phyloP scores from a whole-genome alignment of 2,329 filamentous ascomycete genomes.

The Lachnellula subtilissima region DNA sequence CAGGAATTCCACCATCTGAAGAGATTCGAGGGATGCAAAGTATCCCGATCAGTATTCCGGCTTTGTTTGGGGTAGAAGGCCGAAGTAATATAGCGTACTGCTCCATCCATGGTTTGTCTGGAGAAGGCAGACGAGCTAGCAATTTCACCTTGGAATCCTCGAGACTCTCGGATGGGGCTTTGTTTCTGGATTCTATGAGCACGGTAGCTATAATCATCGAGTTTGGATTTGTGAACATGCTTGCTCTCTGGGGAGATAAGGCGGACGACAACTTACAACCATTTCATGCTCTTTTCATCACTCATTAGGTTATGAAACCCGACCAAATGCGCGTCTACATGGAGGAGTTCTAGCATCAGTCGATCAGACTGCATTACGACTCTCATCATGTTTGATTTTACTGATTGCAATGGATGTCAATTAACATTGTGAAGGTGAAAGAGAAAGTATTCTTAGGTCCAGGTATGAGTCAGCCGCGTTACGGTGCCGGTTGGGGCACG shows the following conservation, averaged over 20 bases:
- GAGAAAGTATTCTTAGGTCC: too few species aligned
- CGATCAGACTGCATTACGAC: slow-evolving; percentile 14
- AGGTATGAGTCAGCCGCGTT: too few species aligned
- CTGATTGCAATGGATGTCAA: background rate
- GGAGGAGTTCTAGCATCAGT: slow-evolving; percentile 13
- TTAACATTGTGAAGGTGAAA: background rate
- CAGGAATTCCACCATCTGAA: slow-evolving; percentile 1
- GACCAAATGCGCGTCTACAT: slow-evolving; percentile 11
- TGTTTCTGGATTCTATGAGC: too few species aligned
- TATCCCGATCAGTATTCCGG: slow-evolving; percentile 5
- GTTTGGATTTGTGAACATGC: too few species aligned
- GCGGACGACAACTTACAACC: slow-evolving; percentile 10
- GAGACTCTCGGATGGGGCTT: too few species aligned
- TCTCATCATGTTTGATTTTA: slow-evolving; percentile 4
- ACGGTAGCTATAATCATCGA: too few species aligned
- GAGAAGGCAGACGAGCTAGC: background rate
- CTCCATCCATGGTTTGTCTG: slow-evolving; percentile 15
- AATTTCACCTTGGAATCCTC: slow-evolving; percentile 1
- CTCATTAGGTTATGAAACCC: too few species aligned
- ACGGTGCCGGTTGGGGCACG: too few species aligned
- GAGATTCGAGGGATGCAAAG: slow-evolving; percentile 9
- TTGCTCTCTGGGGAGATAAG: too few species aligned
- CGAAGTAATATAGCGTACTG: slow-evolving; percentile 22
- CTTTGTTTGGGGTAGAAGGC: background rate
- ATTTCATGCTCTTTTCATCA: slow-evolving; percentile 7